Conservation (phyloP, 345 rosid genomes). For the Brassica incana region DNA sequence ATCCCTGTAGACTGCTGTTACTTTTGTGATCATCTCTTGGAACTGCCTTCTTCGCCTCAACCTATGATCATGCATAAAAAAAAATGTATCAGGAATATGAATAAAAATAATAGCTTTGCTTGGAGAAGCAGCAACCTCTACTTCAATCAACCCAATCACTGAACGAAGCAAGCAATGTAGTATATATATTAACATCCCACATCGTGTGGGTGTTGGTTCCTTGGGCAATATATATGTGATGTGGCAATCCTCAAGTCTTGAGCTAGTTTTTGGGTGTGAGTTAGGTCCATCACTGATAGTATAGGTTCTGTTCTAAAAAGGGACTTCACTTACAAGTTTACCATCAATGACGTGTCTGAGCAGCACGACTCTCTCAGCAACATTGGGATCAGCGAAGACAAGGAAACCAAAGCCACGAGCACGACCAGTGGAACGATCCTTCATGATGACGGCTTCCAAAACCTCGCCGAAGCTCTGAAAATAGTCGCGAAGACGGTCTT, state of each 20-base stretch:
- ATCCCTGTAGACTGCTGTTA: slow-evolving; percentile 56
- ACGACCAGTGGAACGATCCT: slow-evolving; percentile 91
- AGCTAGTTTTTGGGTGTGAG: too few relatives aligned
- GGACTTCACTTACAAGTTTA: slow-evolving; percentile 58
- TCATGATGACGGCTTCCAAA: slow-evolving; percentile 85
- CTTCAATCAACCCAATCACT: neutral
- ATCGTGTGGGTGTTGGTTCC: too few relatives aligned
- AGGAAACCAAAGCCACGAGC: slow-evolving; percentile 95
- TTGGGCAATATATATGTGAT: too few relatives aligned
- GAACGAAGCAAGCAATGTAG: slow-evolving; percentile 7
- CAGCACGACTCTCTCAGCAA: slow-evolving; percentile 79
- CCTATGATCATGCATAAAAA: slow-evolving; percentile 49
- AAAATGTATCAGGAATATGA: slow-evolving; percentile 17
- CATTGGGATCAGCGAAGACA: slow-evolving; percentile 75
- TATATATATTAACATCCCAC: neutral
- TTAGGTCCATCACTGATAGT: too few relatives aligned
- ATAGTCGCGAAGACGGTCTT: slow-evolving; percentile 82
- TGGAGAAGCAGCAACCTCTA: slow-evolving; percentile 29
- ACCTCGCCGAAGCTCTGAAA: slow-evolving; percentile 80
- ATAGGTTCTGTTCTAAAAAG: neutral
- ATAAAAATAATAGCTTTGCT: slow-evolving; percentile 28
- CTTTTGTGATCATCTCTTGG: slow-evolving; percentile 85
- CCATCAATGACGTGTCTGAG: slow-evolving; percentile 81
- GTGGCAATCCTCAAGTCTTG: too few relatives aligned
- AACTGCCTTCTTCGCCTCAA: slow-evolving; percentile 97